A percentile compares a stretch with the other conserved stretches of the same genome.
phyloP scores from a whole-genome alignment of 1,139 yeast genomes.

The Saccharomyces hybrid region DNA sequence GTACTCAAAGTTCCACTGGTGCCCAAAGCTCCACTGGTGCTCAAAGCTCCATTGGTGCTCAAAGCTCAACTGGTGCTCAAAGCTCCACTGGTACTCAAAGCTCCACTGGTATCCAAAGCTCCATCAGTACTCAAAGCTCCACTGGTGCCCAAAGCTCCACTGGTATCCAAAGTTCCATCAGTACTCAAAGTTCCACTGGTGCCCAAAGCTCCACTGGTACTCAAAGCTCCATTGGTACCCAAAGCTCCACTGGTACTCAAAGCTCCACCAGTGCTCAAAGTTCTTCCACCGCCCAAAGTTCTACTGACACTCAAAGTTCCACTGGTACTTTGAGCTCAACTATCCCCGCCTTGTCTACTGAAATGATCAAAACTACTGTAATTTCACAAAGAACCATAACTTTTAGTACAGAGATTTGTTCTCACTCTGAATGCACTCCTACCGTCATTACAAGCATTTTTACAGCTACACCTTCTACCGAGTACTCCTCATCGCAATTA shows the following conservation, averaged over 20 bases:
- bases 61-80: too few species aligned
- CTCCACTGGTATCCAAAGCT: too few species aligned
- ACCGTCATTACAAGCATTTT: neutral
- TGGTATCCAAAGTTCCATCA: too few species aligned
- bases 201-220: too few species aligned
- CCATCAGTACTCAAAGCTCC: too few species aligned
- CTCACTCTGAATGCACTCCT: neutral
- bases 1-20: neutral
- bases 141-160: too few species aligned
- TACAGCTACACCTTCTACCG: neutral
- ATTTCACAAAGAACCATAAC: neutral
- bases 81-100: too few species aligned
- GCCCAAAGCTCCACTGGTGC: neutral
- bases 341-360: neutral
- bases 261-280: neutral
- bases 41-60: too few species aligned
- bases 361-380: neutral
- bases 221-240: neutral
- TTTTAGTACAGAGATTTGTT: neutral
- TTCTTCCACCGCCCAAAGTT: neutral
- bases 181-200: too few species aligned
- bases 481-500: neutral
- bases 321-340: neutral
- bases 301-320: neutral
- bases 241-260: neutral